These are phyloP conservation scores for Ruellia speciosa DNA, from an alignment of 305 asterid species.

Conservation along the genomic window DNA sequence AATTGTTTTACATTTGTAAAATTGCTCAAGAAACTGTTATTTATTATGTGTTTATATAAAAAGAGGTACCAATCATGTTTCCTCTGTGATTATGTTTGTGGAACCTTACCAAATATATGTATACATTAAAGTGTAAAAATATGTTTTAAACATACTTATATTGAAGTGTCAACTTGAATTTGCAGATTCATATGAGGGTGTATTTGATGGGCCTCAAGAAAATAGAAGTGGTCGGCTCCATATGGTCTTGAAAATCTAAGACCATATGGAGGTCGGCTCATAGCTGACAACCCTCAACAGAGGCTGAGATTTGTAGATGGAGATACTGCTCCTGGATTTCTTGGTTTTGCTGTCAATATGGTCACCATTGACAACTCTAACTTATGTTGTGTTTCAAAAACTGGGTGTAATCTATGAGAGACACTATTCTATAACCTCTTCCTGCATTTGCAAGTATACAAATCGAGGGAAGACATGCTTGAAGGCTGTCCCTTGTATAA, in stretches of 20 bases:
- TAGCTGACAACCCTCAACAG: constrained; percentile 63
- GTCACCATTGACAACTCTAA: constrained; percentile 42
- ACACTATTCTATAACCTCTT: constrained; percentile 71
- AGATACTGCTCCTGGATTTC: constrained; percentile 68
- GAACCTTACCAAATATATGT: too few species aligned
- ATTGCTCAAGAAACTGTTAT: too few species aligned
- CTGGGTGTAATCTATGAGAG: constrained; percentile 57
- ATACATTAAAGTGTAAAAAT: too few species aligned
- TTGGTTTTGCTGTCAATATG: constrained; percentile 92
- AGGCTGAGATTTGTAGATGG: constrained; percentile 59
- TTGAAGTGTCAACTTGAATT: too few species aligned
- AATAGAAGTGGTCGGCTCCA: too few species aligned
- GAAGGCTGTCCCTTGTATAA: constrained; percentile 45
- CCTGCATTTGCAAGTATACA: constrained; percentile 63
- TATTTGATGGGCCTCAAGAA: too few species aligned
- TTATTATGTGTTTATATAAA: too few species aligned
- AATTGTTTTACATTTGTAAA: too few species aligned
- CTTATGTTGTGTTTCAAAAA: constrained; percentile 29
- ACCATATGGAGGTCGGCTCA: constrained; percentile 54
- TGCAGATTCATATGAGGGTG: too few species aligned
- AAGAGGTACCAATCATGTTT: constrained; percentile 4
- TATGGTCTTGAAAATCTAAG: too few species aligned
- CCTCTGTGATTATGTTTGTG: constrained; percentile 24
- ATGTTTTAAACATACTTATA: too few species aligned
- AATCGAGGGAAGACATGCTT: constrained; percentile 63